Percentiles rank a stretch among this genome's conserved stretches.
These are phyloP conservation scores for Saccharomyces jurei DNA, from an alignment of 805 yeast genomes.

Conservation along the genomic window DNA sequence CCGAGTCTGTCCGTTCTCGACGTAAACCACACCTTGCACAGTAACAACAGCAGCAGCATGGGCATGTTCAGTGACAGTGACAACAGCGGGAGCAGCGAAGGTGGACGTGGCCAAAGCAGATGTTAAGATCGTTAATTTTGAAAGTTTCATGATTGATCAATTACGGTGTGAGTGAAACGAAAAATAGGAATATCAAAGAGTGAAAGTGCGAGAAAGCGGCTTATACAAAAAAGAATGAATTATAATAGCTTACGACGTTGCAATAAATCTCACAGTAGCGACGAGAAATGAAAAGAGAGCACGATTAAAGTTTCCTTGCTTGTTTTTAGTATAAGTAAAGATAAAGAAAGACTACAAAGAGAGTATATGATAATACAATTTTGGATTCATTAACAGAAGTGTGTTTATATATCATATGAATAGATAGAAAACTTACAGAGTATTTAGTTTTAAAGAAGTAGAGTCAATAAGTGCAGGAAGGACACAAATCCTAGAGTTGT, in stretches of 20 bases:
- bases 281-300: background rate
- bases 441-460: background rate
- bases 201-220: background rate
- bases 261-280: background rate
- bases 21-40: slow-evolving; percentile 26
- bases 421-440: background rate
- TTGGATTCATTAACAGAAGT: background rate
- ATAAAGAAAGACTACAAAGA: background rate
- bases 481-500: background rate
- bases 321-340: background rate
- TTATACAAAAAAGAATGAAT: background rate
- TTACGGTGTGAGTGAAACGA: background rate
- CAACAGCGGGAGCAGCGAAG: slow-evolving; percentile 11
- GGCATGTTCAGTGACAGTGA: slow-evolving; percentile 19
- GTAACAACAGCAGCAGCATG: slow-evolving; percentile 17
- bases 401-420: background rate
- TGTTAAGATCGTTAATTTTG: slow-evolving; percentile 9
- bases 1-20: slow-evolving; percentile 19
- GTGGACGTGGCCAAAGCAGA: slow-evolving; percentile 7
- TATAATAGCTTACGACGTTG: background rate
- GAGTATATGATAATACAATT: background rate
- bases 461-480: background rate
- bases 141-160: slow-evolving; percentile 7
- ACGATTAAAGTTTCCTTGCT: background rate
- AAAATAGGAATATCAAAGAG: background rate